Evolutionary conservation across 2,329 filamentous ascomycete species (phyloP), one percentile per base, ranked within the genome.

Genomic region (Rhytidhysteron rufulum): DNA sequence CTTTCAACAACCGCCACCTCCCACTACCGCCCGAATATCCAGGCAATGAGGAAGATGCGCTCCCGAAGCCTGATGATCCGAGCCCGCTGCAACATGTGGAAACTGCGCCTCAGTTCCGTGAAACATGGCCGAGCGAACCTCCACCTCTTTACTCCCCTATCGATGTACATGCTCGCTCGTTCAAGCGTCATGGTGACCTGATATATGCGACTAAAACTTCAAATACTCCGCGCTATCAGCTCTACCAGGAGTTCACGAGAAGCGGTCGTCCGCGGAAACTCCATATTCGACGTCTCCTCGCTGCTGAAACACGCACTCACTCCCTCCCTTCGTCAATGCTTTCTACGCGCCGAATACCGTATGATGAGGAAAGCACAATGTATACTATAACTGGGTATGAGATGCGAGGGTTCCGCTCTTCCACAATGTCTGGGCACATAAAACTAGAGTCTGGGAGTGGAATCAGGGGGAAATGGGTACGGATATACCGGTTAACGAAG

Each of bases 141-240:
- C 50, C 48, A 5, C 53, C 50, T 3, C 37, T 31, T 13, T 50
- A 55, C 38, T 31, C 43, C 7, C 29, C 51, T 9, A 11, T 49
- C 2, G 51, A 53, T 29, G 35, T 44, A 4, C 44, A 47, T 17
- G 49, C 46, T 7, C 40, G 30, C 7, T 45, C 36, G 13, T 54
- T 55, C 39, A 43, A 45, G 3, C 41, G 57, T 15, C 29, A 42
- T 8, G 45, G 31, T 3, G 42, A 48, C 3, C 45, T 59, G 25
- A 40, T 59, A 19, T 55, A 55, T 34, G 40, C 50, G 7, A 50
- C 45, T 3, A 39, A 37, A 22, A 52, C 47, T 17, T 45, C 42
- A 17, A 45, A 42, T 27, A 20, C 47, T 7, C 54, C 55, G 7
- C 39, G 49, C 19, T 59, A 58, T 38, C 55, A 59, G 34, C 13